Evolutionary conservation across 176 grass and related monocot genomes (phyloP).

Genomic region (Raddia distichophylla): DNA sequence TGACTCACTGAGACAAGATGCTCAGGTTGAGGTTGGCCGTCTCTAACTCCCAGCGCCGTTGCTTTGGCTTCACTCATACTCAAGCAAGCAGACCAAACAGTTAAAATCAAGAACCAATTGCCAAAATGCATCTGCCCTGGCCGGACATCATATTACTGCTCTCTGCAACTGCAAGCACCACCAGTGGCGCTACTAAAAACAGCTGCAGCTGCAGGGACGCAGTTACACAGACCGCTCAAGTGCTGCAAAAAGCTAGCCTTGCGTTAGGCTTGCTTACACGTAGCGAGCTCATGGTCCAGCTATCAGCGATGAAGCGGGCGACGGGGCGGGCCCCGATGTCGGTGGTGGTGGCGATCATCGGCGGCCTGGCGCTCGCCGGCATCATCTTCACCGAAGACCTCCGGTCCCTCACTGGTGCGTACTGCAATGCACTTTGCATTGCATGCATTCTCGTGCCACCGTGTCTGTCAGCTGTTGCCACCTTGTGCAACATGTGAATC

Average conservation of each 20-base stretch:
- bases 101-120: constrained; percentile 31
- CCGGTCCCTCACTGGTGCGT: constrained; percentile 57
- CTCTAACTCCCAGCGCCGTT: constrained; percentile 22
- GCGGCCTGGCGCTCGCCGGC: constrained; percentile 60
- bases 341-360: constrained; percentile 62
- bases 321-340: constrained; percentile 60
- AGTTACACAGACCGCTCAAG: neutral
- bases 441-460: neutral
- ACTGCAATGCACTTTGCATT: neutral
- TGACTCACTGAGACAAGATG: neutral
- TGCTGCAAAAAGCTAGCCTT: neutral
- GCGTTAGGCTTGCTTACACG: neutral
- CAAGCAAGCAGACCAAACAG: constrained; percentile 35
- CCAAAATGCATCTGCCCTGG: neutral
- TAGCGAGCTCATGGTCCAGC: constrained; percentile 25
- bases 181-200: constrained; percentile 25
- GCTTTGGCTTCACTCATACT: constrained; percentile 71
- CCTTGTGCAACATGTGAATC: neutral
- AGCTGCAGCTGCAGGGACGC: neutral
- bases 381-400: constrained; percentile 83
- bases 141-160: constrained; percentile 16
- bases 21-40: constrained; percentile 33
- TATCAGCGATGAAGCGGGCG: constrained; percentile 45
- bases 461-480: neutral
- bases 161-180: constrained; percentile 21